Percentiles rank a stretch among this genome's conserved stretches.
These are phyloP conservation scores for Trichomonas vaginalis DNA, from an alignment of 208 protist genomes.

Conservation along the genomic window DNA sequence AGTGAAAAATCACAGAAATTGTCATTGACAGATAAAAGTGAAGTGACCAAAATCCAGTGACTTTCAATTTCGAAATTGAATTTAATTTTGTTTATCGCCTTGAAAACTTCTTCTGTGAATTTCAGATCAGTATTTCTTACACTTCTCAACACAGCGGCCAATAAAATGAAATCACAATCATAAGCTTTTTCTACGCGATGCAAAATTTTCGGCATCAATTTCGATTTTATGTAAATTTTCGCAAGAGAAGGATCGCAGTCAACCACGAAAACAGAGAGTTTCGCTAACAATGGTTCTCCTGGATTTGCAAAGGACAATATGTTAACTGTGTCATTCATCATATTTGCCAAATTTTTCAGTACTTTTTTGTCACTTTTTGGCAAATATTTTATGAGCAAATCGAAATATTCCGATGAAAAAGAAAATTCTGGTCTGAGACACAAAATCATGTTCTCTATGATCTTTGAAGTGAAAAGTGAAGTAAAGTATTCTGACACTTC, in stretches of 20 bases:
- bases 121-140: not conserved
- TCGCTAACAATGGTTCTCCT: not conserved
- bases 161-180: not conserved
- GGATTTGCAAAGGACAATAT: not conserved
- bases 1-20: not conserved
- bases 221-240: not conserved
- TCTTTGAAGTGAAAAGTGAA: not conserved
- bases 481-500: not conserved
- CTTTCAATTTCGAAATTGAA: not conserved
- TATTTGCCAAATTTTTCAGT: not conserved
- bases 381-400: not conserved
- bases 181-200: not conserved
- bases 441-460: not conserved
- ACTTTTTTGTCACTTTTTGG: not conserved
- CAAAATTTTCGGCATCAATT: not conserved
- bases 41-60: not conserved
- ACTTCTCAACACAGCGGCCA: not conserved
- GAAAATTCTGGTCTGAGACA: not conserved
- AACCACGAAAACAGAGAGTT: not conserved
- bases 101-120: not conserved
- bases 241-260: not conserved
- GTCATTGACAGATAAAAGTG: not conserved
- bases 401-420: not conserved
- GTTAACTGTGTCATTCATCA: not conserved
- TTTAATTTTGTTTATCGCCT: not conserved